phyloP scores from a whole-genome alignment of 1,284 basidiomycete genomes.

The Papiliotrema terrestris region DNA sequence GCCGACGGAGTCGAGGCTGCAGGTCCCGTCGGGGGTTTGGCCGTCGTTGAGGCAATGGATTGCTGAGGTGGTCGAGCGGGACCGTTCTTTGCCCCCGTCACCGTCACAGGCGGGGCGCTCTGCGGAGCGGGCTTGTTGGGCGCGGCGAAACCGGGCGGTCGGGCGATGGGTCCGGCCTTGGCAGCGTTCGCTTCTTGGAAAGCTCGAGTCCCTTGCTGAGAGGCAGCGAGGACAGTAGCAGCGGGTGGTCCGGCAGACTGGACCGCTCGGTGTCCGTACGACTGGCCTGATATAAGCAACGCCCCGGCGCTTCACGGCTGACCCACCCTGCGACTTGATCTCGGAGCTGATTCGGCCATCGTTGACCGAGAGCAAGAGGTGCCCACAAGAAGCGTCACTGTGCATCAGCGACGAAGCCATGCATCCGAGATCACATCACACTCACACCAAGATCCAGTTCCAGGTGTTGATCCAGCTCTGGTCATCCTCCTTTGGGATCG shows the following conservation, averaged over 20 bases:
- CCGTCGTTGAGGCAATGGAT: background rate
- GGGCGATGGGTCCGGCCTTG: background rate
- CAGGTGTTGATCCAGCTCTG: constrained; percentile 94
- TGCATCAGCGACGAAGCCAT: constrained; percentile 8
- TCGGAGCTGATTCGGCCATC: constrained; percentile 90
- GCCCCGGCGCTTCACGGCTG: constrained; percentile 1
- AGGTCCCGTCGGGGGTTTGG: background rate
- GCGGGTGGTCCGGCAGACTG: constrained; percentile 42
- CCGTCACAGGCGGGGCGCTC: background rate
- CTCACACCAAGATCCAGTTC: constrained; percentile 81
- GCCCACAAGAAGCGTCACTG: constrained; percentile 90
- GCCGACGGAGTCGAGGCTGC: background rate
- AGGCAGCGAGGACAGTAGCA: constrained; percentile 4
- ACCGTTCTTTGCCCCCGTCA: no score
- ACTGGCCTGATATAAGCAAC: constrained; percentile 66
- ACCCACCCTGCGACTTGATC: constrained; percentile 80
- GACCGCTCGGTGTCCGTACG: constrained; percentile 64
- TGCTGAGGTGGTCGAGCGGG: background rate
- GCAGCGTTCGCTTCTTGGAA: constrained; percentile 22
- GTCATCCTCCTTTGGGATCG: constrained; percentile 54
- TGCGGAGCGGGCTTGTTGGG: constrained; percentile 38
- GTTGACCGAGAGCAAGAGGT: constrained; percentile 78
- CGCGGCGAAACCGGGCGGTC: background rate
- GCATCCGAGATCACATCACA: constrained; percentile 32
- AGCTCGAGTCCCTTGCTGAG: constrained; percentile 34